These are phyloP conservation scores for Colletotrichum sp. DNA, from an alignment of 2,329 filamentous ascomycete species.

Conservation along the genomic window DNA sequence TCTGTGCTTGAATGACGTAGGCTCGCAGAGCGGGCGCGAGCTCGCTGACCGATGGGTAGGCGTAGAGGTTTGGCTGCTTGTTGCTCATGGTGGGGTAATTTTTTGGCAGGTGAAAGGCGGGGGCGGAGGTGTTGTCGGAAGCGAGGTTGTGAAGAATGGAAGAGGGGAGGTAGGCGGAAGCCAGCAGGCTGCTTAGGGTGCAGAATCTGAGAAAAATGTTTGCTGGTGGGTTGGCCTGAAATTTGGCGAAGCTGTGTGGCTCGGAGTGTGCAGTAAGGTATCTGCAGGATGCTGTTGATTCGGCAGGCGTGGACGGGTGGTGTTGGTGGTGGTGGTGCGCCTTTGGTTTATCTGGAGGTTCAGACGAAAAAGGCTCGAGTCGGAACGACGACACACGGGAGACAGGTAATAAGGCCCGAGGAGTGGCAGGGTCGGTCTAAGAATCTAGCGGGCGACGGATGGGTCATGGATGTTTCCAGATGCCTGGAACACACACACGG, in stretches of 20 bases:
- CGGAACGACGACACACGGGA: not conserved
- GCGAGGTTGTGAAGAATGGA: slow-evolving; percentile 10
- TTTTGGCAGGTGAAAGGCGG: slow-evolving; percentile 6
- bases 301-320: not conserved
- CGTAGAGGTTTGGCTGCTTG: slow-evolving; percentile 76
- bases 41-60: slow-evolving; percentile 72
- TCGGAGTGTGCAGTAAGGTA: not conserved
- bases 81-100: slow-evolving; percentile 46
- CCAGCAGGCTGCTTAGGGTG: not conserved
- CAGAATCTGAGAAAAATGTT: not conserved
- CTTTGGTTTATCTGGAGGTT: slow-evolving; percentile 3
- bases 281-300: not conserved
- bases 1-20: slow-evolving; percentile 85
- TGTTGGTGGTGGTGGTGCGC: not conserved
- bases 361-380: slow-evolving; percentile 14
- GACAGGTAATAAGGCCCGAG: slow-evolving; percentile 11
- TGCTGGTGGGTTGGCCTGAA: not conserved
- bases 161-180: not conserved
- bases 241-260: slow-evolving; percentile 1
- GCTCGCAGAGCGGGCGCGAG: slow-evolving; percentile 80
- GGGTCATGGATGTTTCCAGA: slow-evolving; percentile 23
- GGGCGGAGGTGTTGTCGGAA: slow-evolving; percentile 10
- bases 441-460: slow-evolving; percentile 4
- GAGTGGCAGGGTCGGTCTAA: not conserved
- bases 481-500: not conserved